These are phyloP conservation scores for Pichia gijzeniarum DNA, from an alignment of 805 yeast genomes.

Conservation along the genomic window DNA sequence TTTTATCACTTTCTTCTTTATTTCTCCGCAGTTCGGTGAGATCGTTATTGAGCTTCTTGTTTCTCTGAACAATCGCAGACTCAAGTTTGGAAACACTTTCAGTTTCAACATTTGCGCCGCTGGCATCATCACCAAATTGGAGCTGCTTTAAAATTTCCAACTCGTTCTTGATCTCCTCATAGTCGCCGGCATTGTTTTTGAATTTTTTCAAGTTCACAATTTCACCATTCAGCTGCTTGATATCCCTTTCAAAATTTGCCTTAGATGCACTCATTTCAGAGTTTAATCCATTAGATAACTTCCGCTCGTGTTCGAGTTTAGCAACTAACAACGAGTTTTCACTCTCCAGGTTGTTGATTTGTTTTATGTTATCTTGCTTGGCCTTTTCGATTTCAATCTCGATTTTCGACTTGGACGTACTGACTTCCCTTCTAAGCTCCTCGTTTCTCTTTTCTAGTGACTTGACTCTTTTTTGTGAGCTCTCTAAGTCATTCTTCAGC, in stretches of 20 bases:
- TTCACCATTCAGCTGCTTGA: conserved; percentile 43
- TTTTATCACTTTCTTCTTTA: conserved; percentile 39
- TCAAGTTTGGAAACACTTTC: conserved; percentile 35
- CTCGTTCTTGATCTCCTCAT: conserved; percentile 76
- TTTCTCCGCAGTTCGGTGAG: conserved; percentile 59
- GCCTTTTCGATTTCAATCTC: conserved; percentile 38
- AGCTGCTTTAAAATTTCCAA: conserved; percentile 64
- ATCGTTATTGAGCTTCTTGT: conserved; percentile 66
- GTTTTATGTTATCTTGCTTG: conserved; percentile 38
- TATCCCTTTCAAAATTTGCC: conserved; percentile 39
- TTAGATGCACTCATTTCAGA: conserved; percentile 26
- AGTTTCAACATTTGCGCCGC: conserved; percentile 27
- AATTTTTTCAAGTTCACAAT: conserved; percentile 42
- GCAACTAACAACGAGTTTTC: conserved; percentile 62
- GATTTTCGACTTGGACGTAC: conserved; percentile 42
- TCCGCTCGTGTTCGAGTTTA: conserved; percentile 46
- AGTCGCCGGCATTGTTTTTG: conserved; percentile 52
- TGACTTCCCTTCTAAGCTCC: conserved; percentile 59
- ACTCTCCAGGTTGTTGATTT: conserved; percentile 52
- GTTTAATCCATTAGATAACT: conserved; percentile 21
- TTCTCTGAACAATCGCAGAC: conserved; percentile 49
- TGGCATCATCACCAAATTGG: conserved; percentile 51
- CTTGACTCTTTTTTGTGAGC: conserved; percentile 56
- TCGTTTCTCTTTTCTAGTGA: conserved; percentile 77
- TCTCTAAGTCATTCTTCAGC: conserved; percentile 68